phyloP scores from a whole-genome alignment of 768 basidiomycete species.

The Holtermannia corniformis region DNA sequence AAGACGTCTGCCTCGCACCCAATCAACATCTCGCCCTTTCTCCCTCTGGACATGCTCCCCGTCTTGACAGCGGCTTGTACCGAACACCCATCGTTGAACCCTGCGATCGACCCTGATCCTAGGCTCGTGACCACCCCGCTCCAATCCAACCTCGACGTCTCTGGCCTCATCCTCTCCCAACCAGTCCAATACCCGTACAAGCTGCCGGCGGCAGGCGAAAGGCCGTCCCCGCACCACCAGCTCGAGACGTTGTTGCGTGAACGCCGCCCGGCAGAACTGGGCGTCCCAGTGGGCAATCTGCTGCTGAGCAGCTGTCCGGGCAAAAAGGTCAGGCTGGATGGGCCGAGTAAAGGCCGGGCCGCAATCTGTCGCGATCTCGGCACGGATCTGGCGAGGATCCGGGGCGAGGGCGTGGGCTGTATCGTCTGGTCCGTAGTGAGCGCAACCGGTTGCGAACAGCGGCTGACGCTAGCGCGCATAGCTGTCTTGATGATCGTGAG shows the following conservation, averaged over 20 bases:
- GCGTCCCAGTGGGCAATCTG: constrained; percentile 62
- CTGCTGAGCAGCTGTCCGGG: constrained; percentile 86
- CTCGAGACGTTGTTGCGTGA: constrained; percentile 2
- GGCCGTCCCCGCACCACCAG: not conserved
- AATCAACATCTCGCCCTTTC: constrained; percentile 63
- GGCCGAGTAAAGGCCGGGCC: constrained; percentile 66
- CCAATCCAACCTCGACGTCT: constrained; percentile 23
- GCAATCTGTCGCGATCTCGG: constrained; percentile 73
- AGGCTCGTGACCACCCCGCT: not conserved
- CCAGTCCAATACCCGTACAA: constrained; percentile 2
- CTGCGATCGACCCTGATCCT: not conserved
- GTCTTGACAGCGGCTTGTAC: constrained; percentile 40
- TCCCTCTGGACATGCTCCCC: constrained; percentile 54
- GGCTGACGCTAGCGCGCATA: constrained; percentile 30
- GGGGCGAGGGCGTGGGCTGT: constrained; percentile 59
- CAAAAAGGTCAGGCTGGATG: constrained; percentile 64
- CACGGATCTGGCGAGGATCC: constrained; percentile 69
- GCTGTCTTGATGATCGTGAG: constrained; percentile 78
- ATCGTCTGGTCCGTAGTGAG: constrained; percentile 61
- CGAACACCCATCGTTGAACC: too few relatives aligned
- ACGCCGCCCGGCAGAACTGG: constrained; percentile 10
- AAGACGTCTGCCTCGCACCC: constrained; percentile 76
- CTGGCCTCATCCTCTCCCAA: constrained; percentile 16
- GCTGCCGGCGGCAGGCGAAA: not conserved
- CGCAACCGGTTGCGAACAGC: not conserved